A percentile compares a stretch with the other conserved stretches of the same genome.
Evolutionary conservation across 768 basidiomycete species (phyloP).

Genomic region (Hirschioporus abietinus): DNA sequence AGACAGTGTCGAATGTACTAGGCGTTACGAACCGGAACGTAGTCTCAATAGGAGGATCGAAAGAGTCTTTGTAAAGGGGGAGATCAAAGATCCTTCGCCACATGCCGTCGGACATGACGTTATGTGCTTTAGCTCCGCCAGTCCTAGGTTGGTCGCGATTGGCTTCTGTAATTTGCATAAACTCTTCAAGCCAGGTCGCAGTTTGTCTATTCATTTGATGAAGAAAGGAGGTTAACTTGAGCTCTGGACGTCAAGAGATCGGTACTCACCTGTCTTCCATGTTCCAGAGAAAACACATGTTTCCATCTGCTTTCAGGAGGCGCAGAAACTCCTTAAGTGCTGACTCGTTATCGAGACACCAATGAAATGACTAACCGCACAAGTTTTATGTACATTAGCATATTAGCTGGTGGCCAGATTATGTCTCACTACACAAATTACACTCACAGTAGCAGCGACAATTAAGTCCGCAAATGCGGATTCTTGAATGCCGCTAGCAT

Average conservation of each 20-base stretch:
- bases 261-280: neutral
- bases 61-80: neutral
- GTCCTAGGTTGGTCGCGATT: neutral
- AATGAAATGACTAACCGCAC: neutral
- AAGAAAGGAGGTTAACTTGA: neutral
- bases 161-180: neutral
- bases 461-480: neutral
- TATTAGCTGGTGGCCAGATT: neutral
- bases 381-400: neutral
- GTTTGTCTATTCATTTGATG: neutral
- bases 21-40: neutral
- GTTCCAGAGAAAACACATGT: neutral
- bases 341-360: neutral
- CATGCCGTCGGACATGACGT: neutral
- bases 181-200: neutral
- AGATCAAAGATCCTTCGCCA: neutral
- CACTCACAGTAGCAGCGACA: neutral
- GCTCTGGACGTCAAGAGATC: neutral
- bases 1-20: neutral
- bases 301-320: neutral
- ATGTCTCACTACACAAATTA: neutral
- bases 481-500: neutral
- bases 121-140: neutral
- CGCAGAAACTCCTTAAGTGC: neutral
- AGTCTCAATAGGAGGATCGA: neutral